A percentile compares a stretch with the other conserved stretches of the same genome.
Conservation (phyloP, 768 basidiomycete species). For the Podaxis sp. region DNA sequence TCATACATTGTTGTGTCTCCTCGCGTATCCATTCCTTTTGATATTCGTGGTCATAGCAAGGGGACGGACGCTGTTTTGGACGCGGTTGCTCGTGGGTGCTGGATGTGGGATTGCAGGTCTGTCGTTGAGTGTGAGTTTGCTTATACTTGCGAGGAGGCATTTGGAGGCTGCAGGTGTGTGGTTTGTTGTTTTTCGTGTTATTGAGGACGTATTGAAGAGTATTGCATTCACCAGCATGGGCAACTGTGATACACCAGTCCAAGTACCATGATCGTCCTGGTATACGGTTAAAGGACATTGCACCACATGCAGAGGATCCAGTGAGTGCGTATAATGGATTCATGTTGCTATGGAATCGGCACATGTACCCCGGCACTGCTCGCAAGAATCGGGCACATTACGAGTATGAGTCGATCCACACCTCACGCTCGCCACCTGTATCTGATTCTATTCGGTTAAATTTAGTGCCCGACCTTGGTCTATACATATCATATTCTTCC, state of each 20-base stretch:
- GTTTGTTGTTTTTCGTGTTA: background rate
- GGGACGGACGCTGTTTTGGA: conserved; percentile 38
- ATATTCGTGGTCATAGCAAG: conserved; percentile 28
- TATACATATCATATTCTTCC: conserved; percentile 34
- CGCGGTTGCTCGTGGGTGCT: conserved; percentile 35
- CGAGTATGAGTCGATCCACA: conserved; percentile 31
- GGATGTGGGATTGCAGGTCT: conserved; percentile 35
- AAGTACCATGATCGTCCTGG: conserved; percentile 28
- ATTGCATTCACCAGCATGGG: conserved; percentile 34
- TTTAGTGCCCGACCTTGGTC: conserved; percentile 38
- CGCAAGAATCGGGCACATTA: conserved; percentile 30
- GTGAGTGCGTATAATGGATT: conserved; percentile 30
- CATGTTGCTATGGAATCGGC: conserved; percentile 34
- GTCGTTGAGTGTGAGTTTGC: conserved; percentile 30
- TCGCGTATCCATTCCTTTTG: conserved; percentile 35
- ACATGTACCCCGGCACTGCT: conserved; percentile 32
- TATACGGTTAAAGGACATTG: conserved; percentile 36
- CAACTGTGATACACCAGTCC: conserved; percentile 44
- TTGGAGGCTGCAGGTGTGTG: conserved; percentile 39
- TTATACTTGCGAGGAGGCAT: conserved; percentile 28
- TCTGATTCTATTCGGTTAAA: background rate
- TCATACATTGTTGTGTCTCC: conserved; percentile 30
- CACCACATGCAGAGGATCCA: conserved; percentile 29
- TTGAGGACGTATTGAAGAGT: background rate
- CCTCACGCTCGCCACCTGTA: background rate